These are phyloP conservation scores for Talaromyces amestolkiae DNA, from an alignment of 2,329 filamentous ascomycete genomes.

Conservation along the genomic window DNA sequence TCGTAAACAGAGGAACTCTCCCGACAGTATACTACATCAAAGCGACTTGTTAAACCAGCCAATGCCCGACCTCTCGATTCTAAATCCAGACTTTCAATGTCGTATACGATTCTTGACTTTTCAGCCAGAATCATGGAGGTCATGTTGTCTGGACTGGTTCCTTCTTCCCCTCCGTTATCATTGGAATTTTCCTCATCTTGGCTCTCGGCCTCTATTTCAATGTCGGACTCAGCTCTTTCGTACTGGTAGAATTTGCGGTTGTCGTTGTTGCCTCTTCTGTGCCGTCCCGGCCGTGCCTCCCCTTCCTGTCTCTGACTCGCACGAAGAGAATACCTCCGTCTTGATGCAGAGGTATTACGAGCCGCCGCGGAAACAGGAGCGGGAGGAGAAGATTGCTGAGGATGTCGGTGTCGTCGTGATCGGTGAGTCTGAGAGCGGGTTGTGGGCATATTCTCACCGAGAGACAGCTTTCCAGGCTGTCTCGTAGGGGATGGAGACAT, in stretches of 20 bases:
- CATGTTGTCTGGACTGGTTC: background rate
- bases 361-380: background rate
- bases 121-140: slow-evolving; percentile 29
- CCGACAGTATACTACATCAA: slow-evolving; percentile 37
- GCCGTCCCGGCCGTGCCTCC: slow-evolving; percentile 1
- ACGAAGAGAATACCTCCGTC: slow-evolving; percentile 8
- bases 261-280: slow-evolving; percentile 19
- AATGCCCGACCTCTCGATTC: slow-evolving; percentile 34
- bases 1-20: slow-evolving; percentile 32
- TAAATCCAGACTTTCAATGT: slow-evolving; percentile 31
- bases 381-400: background rate
- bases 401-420: slow-evolving; percentile 18
- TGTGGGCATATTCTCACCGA: slow-evolving; percentile 36
- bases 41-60: slow-evolving; percentile 33
- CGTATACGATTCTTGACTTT: slow-evolving; percentile 37
- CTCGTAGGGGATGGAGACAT: slow-evolving; percentile 42
- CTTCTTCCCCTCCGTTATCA: slow-evolving; percentile 15
- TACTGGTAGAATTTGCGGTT: slow-evolving; percentile 10
- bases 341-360: slow-evolving; percentile 4
- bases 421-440: slow-evolving; percentile 29
- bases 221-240: background rate
- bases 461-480: slow-evolving; percentile 40
- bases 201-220: slow-evolving; percentile 9
- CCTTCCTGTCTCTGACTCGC: slow-evolving; percentile 5
- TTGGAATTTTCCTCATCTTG: slow-evolving; percentile 12